Evolutionary conservation across 2,329 filamentous ascomycete species (phyloP), one percentile per base, ranked within the genome.

Genomic region (Eurotiales sp.): DNA sequence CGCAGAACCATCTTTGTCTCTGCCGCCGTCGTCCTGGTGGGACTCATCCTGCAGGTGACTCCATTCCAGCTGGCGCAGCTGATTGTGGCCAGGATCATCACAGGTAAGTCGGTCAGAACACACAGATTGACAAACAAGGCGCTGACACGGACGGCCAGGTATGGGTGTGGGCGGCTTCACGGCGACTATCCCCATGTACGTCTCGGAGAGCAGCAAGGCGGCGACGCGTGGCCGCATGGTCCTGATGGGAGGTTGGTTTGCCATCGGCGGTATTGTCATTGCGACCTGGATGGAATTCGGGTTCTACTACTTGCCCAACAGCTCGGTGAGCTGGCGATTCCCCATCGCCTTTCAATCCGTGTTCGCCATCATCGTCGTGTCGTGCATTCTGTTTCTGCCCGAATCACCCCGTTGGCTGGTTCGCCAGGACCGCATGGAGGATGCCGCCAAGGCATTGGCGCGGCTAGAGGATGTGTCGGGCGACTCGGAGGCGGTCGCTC

Each of bases 341-440:
- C 74, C 74, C 0, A 57, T 77, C 2, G 74, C 71, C 15, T 64
- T 77, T 7, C 75, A 77, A 55, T 67, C 72, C 30, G 45, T 72
- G 2, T 76, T 76, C 44, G 66, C 66, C 22, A 12, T 73, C 21
- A 39, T 72, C 17, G 66, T 68, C 1, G 25, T 17, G n/a, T 46
- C 36, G 1, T 59, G 70, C 29, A 56, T 76, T 2, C 71, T 72
- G 6, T 44, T 27, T 23, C n/a, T 50, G 10, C 48, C 40, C 11
- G 40, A 50, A 30, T 44, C 30, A 14, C 40, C 48, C 3, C 19
- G 30, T 19, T 50, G 40, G 40, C 22, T 12, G 15, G 29, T 50
- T 12, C 14, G 23, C 12, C 43, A 44, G 14, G 25, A 43, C 19
- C 21, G 32, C 21, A 29, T 46, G 15, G 49, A 51, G n/a, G 51